Percentiles rank a stretch among this genome's conserved stretches.
These are phyloP conservation scores for Crithidia expoeki DNA, from an alignment of 208 protist genomes.

Conservation along the genomic window DNA sequence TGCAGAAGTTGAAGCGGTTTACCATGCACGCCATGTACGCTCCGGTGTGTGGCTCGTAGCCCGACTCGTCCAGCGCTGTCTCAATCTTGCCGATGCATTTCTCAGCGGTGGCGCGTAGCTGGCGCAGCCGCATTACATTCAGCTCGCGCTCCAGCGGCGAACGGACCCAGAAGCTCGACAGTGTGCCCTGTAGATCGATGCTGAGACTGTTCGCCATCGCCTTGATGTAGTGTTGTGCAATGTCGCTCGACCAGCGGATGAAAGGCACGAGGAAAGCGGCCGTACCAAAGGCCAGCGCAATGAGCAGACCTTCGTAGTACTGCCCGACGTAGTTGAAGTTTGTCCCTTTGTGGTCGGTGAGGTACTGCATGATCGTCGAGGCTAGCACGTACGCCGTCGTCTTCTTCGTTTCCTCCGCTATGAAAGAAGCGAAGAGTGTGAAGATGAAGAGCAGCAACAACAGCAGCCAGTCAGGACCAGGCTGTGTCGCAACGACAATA, in stretches of 20 bases:
- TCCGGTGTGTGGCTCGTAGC: slow-evolving; percentile 86
- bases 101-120: slow-evolving; percentile 75
- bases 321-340: slow-evolving; percentile 66
- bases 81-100: slow-evolving; percentile 74
- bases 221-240: slow-evolving; percentile 77
- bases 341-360: slow-evolving; percentile 53
- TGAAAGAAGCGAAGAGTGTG: slow-evolving; percentile 76
- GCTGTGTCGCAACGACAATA: slow-evolving; percentile 67
- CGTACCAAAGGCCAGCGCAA: slow-evolving; percentile 74
- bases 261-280: slow-evolving; percentile 84
- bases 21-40: slow-evolving; percentile 61
- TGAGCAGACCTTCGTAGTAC: slow-evolving; percentile 80
- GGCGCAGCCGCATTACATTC: slow-evolving; percentile 82
- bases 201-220: slow-evolving; percentile 83
- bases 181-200: slow-evolving; percentile 85
- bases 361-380: slow-evolving; percentile 83
- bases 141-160: slow-evolving; percentile 84
- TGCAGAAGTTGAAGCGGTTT: slow-evolving; percentile 74
- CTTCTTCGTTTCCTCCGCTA: slow-evolving; percentile 89
- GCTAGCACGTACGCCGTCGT: slow-evolving; percentile 86
- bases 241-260: slow-evolving; percentile 87
- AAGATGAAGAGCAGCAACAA: slow-evolving; percentile 81
- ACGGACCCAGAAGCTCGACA: slow-evolving; percentile 83
- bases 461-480: slow-evolving; percentile 61
- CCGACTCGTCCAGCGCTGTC: slow-evolving; percentile 67